Base-by-base conservation (phyloP, 1,284 basidiomycete genomes). In the Volvariella volvacea region DNA sequence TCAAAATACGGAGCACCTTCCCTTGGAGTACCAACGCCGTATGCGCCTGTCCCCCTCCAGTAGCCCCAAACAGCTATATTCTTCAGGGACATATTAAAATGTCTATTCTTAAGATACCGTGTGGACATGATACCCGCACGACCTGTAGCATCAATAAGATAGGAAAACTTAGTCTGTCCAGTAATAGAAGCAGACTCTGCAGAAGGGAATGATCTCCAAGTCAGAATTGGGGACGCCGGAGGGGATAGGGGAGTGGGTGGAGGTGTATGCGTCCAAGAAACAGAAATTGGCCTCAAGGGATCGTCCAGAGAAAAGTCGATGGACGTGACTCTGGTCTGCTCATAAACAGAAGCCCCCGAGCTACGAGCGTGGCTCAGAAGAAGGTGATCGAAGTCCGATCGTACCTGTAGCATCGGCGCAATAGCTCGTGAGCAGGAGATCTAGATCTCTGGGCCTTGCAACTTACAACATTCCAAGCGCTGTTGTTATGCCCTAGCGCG, bases 11-110 rank as follows among this genome's bases (percentile, higher is more conserved):
- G 78, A 3, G 80, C 74, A 10, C 83, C 83, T 62, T 71, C 71
- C 48, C 74, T 62, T 14, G 52, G 48, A n/a, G 78, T 76, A 10
- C 73, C 78, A 15, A 53, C 48, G 2, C 76, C 81, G 54, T 87
- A 87, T 33, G 63, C 67, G 10, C 63, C 69, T 0, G 71, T 70
- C 22, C 68, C 67, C 21, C 54, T 66, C 83, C 83, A 88, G 54
- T 88, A 88, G 1, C 77, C 85, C 86, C 86, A 88, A 9, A 81
- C 69, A 0, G 86, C 86, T 17, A 87, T 70, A 54, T 88, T 88
- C 54, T 75, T 81, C 42, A 88, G 58, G 2, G 80, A 77, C 28
- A 73, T 67, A 49, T 85, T 88, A 59, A 78, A 81, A 47, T 70
- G 74, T 34, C 86, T 67, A 54, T 83, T 83, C 55, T 80, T 82